Conservation (phyloP, 1,284 basidiomycete species). For the Neotropicomus parvogracilis region DNA sequence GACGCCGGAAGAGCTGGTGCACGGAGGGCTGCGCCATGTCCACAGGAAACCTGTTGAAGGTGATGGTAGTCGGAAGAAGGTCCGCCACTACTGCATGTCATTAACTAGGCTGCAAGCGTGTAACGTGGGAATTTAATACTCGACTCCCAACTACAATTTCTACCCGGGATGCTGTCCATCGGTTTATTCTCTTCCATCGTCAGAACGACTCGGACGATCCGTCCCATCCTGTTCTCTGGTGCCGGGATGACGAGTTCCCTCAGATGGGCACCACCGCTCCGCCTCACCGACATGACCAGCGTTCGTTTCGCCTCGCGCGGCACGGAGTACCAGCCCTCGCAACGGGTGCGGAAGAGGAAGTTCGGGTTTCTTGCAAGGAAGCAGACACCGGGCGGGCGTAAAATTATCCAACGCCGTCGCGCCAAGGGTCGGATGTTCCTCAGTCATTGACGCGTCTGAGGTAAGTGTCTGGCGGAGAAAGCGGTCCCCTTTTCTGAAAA, state of each 20-base stretch:
- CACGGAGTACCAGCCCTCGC: conserved; percentile 35
- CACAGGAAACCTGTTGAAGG: background rate
- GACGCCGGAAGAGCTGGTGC: conserved; percentile 60
- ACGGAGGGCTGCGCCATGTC: conserved; percentile 46
- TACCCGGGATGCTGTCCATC: conserved; percentile 17
- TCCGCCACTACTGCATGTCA: background rate
- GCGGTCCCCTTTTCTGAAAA: too few species aligned
- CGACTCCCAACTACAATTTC: background rate
- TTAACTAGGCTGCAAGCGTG: background rate
- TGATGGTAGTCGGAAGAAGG: conserved; percentile 2
- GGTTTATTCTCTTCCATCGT: conserved; percentile 23
- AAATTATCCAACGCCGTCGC: conserved; percentile 37
- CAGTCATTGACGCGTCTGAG: conserved; percentile 33
- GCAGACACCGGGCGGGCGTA: conserved; percentile 31
- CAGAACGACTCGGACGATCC: conserved; percentile 26
- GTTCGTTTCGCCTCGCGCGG: conserved; percentile 37
- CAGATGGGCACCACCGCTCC: conserved; percentile 24
- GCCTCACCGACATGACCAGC: conserved; percentile 19
- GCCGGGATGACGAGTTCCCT: conserved; percentile 18
- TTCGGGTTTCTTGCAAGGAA: conserved; percentile 34
- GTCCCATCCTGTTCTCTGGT: conserved; percentile 17
- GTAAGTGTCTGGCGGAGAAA: conserved; percentile 12
- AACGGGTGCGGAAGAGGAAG: conserved; percentile 34
- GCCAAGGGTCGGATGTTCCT: conserved; percentile 41
- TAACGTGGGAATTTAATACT: conserved; percentile 23